Percentiles rank a stretch among this genome's conserved stretches.
Evolutionary conservation across 108 stramenopile genomes (phyloP).

Genomic region (Skeletonema costatum): DNA sequence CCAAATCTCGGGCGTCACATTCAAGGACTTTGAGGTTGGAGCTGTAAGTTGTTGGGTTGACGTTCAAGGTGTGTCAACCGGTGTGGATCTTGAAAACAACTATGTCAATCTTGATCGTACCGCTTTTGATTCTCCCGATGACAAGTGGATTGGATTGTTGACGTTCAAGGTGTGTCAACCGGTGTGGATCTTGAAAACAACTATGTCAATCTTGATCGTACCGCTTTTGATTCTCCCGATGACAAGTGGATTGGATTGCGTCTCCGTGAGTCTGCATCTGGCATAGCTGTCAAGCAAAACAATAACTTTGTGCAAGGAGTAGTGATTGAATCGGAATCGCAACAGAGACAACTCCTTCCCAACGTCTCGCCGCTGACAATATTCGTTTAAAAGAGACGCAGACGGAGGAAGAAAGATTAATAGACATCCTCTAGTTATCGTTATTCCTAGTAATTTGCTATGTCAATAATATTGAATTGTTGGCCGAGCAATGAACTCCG

Average conservation of each 20-base stretch:
- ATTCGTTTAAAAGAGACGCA: no score
- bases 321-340: background rate
- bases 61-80: conserved; percentile 4
- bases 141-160: conserved; percentile 17
- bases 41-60: conserved; percentile 19
- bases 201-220: background rate
- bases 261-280: background rate
- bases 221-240: background rate
- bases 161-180: conserved; percentile 11
- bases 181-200: background rate
- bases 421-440: no score
- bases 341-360: no score
- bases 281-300: background rate
- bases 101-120: background rate
- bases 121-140: background rate
- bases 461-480: no score
- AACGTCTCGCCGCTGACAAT: no score
- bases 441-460: no score
- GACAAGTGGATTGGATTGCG: conserved; percentile 17
- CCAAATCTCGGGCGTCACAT: conserved; percentile 1
- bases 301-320: background rate
- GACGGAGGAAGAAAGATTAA: no score
- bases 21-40: conserved; percentile 27
- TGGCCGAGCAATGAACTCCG: no score
- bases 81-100: background rate